Base-by-base conservation (phyloP, 345 rosid genomes). In the Salix viminalis region DNA sequence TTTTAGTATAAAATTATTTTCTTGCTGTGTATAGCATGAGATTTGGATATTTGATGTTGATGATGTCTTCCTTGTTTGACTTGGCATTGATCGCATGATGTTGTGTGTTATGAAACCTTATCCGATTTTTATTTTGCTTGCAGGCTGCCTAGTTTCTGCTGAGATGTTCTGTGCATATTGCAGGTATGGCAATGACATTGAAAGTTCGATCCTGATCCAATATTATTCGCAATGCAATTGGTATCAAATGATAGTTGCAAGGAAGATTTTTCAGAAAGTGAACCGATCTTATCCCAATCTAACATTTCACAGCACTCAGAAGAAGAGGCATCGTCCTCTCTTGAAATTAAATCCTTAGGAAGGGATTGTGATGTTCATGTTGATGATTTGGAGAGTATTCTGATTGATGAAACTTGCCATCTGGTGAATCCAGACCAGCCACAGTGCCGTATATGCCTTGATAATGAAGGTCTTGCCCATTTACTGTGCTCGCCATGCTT, bases 381-480 rank as follows among this genome's bases (percentile, higher is more conserved):
- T 72, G 85, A 86, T 70, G 93, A 89, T 76, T 82, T 79, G 28
- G 87, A 87, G 74, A 85, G 85, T 88, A 75, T 83, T 76, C 84
- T 78, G 75, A 87, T 74, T 10, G 97, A 89, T 50, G 98, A 90
- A 83, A 88, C 88, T 79, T 79, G 87, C 73, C 88, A 74, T 88
- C 86, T 92, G 66, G 91, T 94, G 81, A 85, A 85, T 83, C 79
- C 81, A 39, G 98, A 93, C 75, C 97, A 91, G 70, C 91, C 89
- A 16, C 99, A 88, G 58, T 96, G 99, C 75, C 94, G 99, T 67
- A 96, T 96, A 77, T 96, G 99, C 83, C 94, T 96, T 77, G 99
- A 96, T 81, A 88, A 39, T 78, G 99, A 81, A 92, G 99, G 99
- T 96, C 79, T 72, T 52, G 62, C 68, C 72, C 64, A 65, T 46